Conservation (phyloP, 164 flowering plant species). For the Liquidambar formosana region DNA sequence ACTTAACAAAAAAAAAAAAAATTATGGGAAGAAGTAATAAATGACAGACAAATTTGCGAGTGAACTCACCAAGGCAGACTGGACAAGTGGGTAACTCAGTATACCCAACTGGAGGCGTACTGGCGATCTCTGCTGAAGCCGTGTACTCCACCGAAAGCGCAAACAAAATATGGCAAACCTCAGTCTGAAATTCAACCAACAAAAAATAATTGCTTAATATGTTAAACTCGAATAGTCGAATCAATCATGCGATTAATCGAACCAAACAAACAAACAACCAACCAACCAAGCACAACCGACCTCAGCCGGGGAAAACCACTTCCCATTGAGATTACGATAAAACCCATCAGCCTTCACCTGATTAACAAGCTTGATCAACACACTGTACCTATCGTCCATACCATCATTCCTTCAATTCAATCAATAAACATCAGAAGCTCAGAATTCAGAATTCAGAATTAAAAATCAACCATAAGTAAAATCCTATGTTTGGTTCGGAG, state of each 20-base stretch:
- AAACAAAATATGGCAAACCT: conserved; percentile 80
- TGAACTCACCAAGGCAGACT: conserved; percentile 79
- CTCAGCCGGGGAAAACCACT: conserved; percentile 64
- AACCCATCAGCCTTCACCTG: conserved; percentile 60
- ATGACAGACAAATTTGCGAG: background rate
- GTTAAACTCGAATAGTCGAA: background rate
- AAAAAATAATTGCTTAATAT: background rate
- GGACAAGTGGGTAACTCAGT: conserved; percentile 92
- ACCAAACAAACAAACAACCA: background rate
- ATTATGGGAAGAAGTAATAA: background rate
- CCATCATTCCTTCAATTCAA: conserved; percentile 70
- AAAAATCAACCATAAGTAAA: background rate
- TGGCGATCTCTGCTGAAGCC: conserved; percentile 55
- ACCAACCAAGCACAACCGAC: conserved; percentile 49
- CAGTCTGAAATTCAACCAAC: conserved; percentile 51
- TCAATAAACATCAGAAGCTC: background rate
- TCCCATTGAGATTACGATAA: conserved; percentile 60
- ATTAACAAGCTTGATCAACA: conserved; percentile 54
- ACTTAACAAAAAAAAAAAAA: background rate
- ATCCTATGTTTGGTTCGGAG: background rate
- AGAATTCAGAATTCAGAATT: background rate
- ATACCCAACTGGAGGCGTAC: conserved; percentile 64
- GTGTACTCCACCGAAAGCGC: conserved; percentile 59
- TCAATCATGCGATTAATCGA: background rate
- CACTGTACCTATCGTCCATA: conserved; percentile 86